A percentile compares a stretch with the other conserved stretches of the same genome.
Evolutionary conservation across 768 basidiomycete species (phyloP).

Genomic region (Tulasnella sp.): DNA sequence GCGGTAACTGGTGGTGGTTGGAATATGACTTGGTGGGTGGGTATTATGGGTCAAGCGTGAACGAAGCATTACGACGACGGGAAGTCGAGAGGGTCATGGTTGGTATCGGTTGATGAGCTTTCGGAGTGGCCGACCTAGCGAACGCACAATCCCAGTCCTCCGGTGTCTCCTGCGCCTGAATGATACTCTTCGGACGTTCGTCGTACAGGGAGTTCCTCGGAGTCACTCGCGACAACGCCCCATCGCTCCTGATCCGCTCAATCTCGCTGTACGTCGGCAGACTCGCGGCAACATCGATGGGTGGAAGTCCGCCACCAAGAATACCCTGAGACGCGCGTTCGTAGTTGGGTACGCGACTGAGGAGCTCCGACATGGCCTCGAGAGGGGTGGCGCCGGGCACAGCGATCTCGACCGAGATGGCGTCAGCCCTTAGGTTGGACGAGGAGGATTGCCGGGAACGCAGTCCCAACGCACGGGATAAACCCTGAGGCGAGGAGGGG

Average conservation of each 20-base stretch:
- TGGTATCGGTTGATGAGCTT: background rate
- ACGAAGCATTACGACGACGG: background rate
- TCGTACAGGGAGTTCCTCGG: no score
- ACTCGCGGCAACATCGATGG: constrained; percentile 59
- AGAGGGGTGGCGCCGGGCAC: background rate
- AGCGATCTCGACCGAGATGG: background rate
- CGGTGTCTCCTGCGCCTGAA: background rate
- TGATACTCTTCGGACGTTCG: no score
- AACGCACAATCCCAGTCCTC: background rate
- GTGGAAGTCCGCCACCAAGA: constrained; percentile 77
- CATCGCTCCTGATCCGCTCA: constrained; percentile 19
- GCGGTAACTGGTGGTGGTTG: background rate
- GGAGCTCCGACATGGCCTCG: constrained; percentile 26
- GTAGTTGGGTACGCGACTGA: constrained; percentile 76
- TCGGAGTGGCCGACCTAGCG: background rate
- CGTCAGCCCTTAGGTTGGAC: background rate
- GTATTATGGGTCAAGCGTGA: constrained; percentile 6
- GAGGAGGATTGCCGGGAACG: background rate
- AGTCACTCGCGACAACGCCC: background rate
- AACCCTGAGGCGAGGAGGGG: background rate
- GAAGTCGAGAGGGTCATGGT: background rate
- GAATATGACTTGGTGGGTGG: background rate
- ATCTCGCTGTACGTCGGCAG: constrained; percentile 83
- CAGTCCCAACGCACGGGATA: background rate
- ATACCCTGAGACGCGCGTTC: constrained; percentile 73